Base-by-base conservation (phyloP, 768 basidiomycete genomes). In the Psilocybe cyanescens region DNA sequence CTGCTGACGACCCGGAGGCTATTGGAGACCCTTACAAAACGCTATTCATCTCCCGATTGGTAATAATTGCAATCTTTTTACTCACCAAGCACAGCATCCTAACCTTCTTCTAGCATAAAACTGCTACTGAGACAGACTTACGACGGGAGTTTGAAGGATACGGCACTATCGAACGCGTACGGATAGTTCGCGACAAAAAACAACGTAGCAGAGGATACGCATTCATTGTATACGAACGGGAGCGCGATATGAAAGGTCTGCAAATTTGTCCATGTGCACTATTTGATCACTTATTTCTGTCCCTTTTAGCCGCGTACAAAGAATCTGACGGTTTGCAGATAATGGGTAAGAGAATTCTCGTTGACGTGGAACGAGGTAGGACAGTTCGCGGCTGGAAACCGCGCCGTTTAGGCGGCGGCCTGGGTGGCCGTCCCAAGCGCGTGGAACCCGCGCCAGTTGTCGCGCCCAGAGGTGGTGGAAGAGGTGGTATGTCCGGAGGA, bases 301-400 rank as follows among this genome's bases (percentile, higher is more conserved):
- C 14, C 14, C 14, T 44, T 60, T 48, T 65, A 92, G 90, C 91
- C 65, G 97, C 97, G 12, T 99, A 99, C 84, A 99, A 99, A 78
- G 97, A 99, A 74, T 98, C 96, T 17, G 97, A 99, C 70, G 94
- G 95, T 24, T 84, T 99, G 47, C 92, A 95, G 64, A 94, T 99
- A 66, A 92, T 95, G 83, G 94, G 94, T 70, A 97, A 97, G 75
- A 86, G 92, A 68, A 96, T 99, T 66, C 83, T 99, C 37, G 97
- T 99, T 55, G 97, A 99, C 72, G 97, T 99, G 64, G 97, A 99
- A 76, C 90, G 97, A 37, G 97, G 97, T 17, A 87, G 97, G 52
- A 99, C 97, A 9, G 97, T 99, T 29, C 88, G 97, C 61, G 97
- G 96, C 2, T 99, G 97, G 97, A 98, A 97, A 73, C 97, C 97